These are phyloP conservation scores for Peribolospora baueri DNA, from an alignment of 768 basidiomycete species.

Conservation along the genomic window DNA sequence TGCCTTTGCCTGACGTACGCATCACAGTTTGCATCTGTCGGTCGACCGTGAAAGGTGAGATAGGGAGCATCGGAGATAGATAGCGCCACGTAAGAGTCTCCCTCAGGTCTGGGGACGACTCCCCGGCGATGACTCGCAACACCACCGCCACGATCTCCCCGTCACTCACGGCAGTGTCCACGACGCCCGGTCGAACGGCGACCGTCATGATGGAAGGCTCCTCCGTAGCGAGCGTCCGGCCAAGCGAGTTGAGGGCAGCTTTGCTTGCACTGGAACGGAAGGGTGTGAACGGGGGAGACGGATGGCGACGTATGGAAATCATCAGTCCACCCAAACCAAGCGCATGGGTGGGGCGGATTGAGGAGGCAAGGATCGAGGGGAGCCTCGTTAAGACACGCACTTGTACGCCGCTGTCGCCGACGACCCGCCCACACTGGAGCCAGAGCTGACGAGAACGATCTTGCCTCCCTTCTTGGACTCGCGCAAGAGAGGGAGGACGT, in stretches of 20 bases:
- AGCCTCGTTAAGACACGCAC: neutral
- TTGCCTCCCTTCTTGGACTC: slow-evolving; percentile 25
- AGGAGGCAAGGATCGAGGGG: neutral
- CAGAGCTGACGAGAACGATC: slow-evolving; percentile 64
- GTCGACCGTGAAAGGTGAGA: too few relatives aligned
- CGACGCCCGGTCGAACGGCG: slow-evolving; percentile 65
- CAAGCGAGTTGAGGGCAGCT: slow-evolving; percentile 69
- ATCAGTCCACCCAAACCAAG: too few relatives aligned
- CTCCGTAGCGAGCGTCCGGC: slow-evolving; percentile 64
- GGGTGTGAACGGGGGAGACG: neutral
- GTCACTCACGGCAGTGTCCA: slow-evolving; percentile 42
- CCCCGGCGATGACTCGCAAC: slow-evolving; percentile 37
- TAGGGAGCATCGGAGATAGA: slow-evolving; percentile 4
- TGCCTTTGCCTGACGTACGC: neutral
- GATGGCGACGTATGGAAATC: neutral
- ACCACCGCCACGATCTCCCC: slow-evolving; percentile 1
- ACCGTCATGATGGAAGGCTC: slow-evolving; percentile 50
- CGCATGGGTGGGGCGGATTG: too few relatives aligned
- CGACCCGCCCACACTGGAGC: slow-evolving; percentile 43
- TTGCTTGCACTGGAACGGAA: slow-evolving; percentile 52
- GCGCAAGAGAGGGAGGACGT: slow-evolving; percentile 43
- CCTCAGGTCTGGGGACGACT: slow-evolving; percentile 28
- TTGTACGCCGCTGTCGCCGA: slow-evolving; percentile 39
- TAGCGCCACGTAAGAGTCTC: slow-evolving; percentile 15
- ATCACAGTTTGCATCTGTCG: neutral